These are phyloP conservation scores for Umbelopsis ramanniana DNA, from an alignment of 192 early-diverging fungal genomes.

Conservation along the genomic window DNA sequence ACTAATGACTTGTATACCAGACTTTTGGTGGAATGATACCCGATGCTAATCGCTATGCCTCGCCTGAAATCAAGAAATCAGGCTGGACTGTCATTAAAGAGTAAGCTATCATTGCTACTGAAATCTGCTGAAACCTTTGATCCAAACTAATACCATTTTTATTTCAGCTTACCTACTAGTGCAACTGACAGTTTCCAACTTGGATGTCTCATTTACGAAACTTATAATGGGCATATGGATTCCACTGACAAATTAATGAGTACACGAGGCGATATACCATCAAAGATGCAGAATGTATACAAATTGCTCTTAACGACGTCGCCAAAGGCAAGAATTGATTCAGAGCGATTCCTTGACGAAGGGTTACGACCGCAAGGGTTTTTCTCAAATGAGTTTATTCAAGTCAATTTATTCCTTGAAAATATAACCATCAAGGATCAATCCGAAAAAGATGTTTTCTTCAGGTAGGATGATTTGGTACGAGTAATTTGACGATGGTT, in stretches of 20 bases:
- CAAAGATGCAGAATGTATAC: slow-evolving; percentile 59
- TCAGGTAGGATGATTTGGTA: slow-evolving; percentile 37
- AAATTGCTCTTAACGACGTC: slow-evolving; percentile 64
- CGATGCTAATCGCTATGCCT: slow-evolving; percentile 69
- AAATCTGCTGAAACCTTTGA: slow-evolving; percentile 39
- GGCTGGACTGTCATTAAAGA: slow-evolving; percentile 65
- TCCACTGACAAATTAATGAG: slow-evolving; percentile 51
- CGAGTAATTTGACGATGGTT: not conserved
- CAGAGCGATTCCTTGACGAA: slow-evolving; percentile 72
- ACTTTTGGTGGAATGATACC: slow-evolving; percentile 67
- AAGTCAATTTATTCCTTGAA: slow-evolving; percentile 86
- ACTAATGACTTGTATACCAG: slow-evolving; percentile 26
- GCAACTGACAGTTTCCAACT: slow-evolving; percentile 84
- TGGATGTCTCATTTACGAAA: slow-evolving; percentile 81
- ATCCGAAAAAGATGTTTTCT: slow-evolving; percentile 84
- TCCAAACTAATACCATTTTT: slow-evolving; percentile 22
- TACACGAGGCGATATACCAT: slow-evolving; percentile 62
- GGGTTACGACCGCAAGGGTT: slow-evolving; percentile 65
- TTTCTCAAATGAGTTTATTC: slow-evolving; percentile 85
- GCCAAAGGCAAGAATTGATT: slow-evolving; percentile 63
- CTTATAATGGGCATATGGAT: slow-evolving; percentile 70
- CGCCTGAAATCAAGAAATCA: slow-evolving; percentile 71
- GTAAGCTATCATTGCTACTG: slow-evolving; percentile 46
- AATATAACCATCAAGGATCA: slow-evolving; percentile 90
- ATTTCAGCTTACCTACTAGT: slow-evolving; percentile 35